Conservation (phyloP, 352 stramenopile species). For the Globisporangium solare region DNA sequence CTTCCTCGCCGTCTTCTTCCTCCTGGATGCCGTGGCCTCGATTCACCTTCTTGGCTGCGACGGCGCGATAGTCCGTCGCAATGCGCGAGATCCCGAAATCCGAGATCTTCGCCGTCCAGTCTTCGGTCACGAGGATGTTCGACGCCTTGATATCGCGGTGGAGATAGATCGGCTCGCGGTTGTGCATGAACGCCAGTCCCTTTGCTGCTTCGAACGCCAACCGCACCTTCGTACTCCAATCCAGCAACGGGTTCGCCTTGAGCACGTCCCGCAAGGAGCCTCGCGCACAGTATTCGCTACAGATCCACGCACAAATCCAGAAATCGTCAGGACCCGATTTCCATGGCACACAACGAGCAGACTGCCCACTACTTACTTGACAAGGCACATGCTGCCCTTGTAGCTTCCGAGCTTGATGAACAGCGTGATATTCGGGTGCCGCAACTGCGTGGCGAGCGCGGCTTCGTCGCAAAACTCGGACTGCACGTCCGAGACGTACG, state of each 20-base stretch:
- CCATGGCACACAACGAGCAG: not conserved
- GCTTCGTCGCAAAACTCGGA: constrained; percentile 67
- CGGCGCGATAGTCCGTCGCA: constrained; percentile 42
- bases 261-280: constrained; percentile 61
- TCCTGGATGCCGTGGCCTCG: constrained; percentile 7
- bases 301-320: constrained; percentile 11
- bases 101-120: constrained; percentile 71
- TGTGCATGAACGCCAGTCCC: constrained; percentile 77
- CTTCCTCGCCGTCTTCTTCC: constrained; percentile 8
- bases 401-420: constrained; percentile 72
- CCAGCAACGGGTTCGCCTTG: constrained; percentile 50
- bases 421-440: constrained; percentile 71
- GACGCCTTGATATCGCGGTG: constrained; percentile 72
- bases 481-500: constrained; percentile 52
- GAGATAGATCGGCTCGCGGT: constrained; percentile 66
- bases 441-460: constrained; percentile 49
- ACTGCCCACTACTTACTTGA: constrained; percentile 45
- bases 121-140: constrained; percentile 69
- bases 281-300: constrained; percentile 60
- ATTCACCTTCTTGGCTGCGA: constrained; percentile 36
- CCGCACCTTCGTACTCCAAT: constrained; percentile 65
- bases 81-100: constrained; percentile 76
- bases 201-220: constrained; percentile 66
- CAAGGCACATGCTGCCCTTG: constrained; percentile 58
- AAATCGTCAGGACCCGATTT: constrained; percentile 9